phyloP scores from a whole-genome alignment of 2,329 filamentous ascomycete species.

The Chaetomiaceae sp. region DNA sequence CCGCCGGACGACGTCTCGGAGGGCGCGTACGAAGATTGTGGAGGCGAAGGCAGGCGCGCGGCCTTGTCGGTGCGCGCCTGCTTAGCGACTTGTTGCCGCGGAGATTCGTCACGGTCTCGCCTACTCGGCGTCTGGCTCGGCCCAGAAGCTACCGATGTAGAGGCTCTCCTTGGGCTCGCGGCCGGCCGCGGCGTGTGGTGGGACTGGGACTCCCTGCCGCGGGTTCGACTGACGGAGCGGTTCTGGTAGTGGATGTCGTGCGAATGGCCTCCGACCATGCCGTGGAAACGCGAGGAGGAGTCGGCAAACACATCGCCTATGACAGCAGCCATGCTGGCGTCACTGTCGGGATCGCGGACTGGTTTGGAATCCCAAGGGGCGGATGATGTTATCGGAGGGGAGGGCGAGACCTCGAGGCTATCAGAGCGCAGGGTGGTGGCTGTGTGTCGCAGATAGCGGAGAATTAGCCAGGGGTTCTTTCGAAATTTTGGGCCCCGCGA shows the following conservation, averaged over 20 bases:
- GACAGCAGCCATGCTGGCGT: constrained; percentile 56
- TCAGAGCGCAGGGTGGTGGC: constrained; percentile 18
- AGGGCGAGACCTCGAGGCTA: constrained; percentile 14
- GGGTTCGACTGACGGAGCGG: constrained; percentile 33
- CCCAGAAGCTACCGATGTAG: constrained; percentile 10
- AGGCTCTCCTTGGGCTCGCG: constrained; percentile 20
- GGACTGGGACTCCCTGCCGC: constrained; percentile 22
- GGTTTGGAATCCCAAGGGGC: constrained; percentile 10
- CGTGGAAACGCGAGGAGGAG: constrained; percentile 58
- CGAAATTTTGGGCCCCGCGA: constrained; percentile 16
- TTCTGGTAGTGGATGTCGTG: constrained; percentile 35
- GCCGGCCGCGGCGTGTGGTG: constrained; percentile 19
- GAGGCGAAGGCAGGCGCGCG: constrained; percentile 48
- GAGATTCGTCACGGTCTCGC: constrained; percentile 15
- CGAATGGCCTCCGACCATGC: constrained; percentile 54
- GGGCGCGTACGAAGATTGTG: constrained; percentile 45
- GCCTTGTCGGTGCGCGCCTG: constrained; percentile 32
- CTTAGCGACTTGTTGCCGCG: constrained; percentile 7
- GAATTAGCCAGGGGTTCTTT: constrained; percentile 18
- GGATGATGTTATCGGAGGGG: constrained; percentile 17
- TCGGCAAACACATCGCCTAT: constrained; percentile 69
- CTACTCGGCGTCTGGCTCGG: constrained; percentile 11
- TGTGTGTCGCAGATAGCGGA: constrained; percentile 23
- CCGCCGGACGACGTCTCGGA: constrained; percentile 25
- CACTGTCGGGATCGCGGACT: constrained; percentile 4